Base-by-base conservation (phyloP, 768 basidiomycete species). In the Boletus fagicola region DNA sequence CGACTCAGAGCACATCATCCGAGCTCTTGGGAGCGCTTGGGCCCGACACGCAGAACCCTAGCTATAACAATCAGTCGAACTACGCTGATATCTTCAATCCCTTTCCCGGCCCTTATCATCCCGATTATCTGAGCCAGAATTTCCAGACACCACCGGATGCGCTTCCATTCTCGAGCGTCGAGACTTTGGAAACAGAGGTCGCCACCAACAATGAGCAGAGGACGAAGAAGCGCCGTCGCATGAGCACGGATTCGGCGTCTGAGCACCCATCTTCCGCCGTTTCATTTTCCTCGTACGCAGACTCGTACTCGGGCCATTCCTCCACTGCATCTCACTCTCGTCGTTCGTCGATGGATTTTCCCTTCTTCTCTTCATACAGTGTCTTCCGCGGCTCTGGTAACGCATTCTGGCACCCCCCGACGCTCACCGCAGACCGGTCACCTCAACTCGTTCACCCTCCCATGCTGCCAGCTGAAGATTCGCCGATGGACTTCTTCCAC, bases 361-460 rank as follows among this genome's bases (percentile, higher is more conserved):
- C 86, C 0, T 90, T 84, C 16, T 86, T 80, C 65, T 75, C 83
- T 18, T 73, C 76, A 8, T 77, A 81, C 40, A 79, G 78, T n/a
- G 77, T 80, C 5, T 72, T 85, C 30, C 75, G 84, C 16, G 83
- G 82, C 6, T 81, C 80, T 6, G 80, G 79, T 0, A 81, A 73
- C 31, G 60, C 86, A 9, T 86, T 88, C 64, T 90, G 88, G 88
- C 90, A 92, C 71, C 88, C 89, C 3, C 86, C 88, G 11, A 86
- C 87, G 80, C 78, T 87, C 62, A 75, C 82, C 5, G 81, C 83
- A 60, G 80, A 80, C 28, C 74, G 78, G 54, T 84, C 85, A 4
- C 82, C 82, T 1, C 77, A 80, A 20, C 68, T 83, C 40, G 78
- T 85, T 59, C 88, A 90, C 58, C 88, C 88, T 10, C 85, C 86